Base-by-base conservation (phyloP, 2,329 filamentous ascomycete species). In the Ceratocystis diversiconidia region DNA sequence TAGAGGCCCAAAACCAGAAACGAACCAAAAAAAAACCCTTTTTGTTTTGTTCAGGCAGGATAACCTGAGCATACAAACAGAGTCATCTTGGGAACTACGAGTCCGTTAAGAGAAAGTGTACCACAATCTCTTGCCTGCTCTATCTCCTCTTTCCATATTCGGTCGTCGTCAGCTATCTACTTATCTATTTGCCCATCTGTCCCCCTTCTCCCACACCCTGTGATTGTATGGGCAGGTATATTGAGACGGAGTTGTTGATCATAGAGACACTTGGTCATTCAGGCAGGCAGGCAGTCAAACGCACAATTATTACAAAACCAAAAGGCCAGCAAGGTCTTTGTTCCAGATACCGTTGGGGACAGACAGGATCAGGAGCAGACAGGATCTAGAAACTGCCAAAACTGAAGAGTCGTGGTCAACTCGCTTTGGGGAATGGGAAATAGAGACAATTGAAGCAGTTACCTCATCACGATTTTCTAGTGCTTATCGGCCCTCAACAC, bases 371-470 rank as follows among this genome's bases (percentile, higher is more conserved):
- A 59, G 32, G 22, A 52, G 48, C 48, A 59, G 25, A 32, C 55
- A 59, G 55, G 36, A 59, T 32, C 25, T 7, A 36, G 55, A 30
- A 59, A 36, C 28, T 59, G 55, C 55, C 28, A 36, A 28, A 59
- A 30, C 30, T 59, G 55, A 36, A 36, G 28, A 59, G 55, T 19
- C 55, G 55, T 36, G 25, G 22, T 59, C 30, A 41, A n/a, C 30
- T 52, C 19, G 55, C 30, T 59, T 30, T 59, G 28, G 28, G 28
- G 15, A 5, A 32, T 32, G 55, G 55, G 55, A 59, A 59, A 59
- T 59, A 59, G 55, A 59, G 55, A 59, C 55, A 59, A 59, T 59
- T 59, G 55, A 59, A 59, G 55, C 55, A 59, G 30, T 59, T 59
- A 59, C 55, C 55, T 59, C 55, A 36, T 59, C 55, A 4, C 55